Base-by-base conservation (phyloP, 1,139 yeast genomes). In the Kodamaea fungicola region DNA sequence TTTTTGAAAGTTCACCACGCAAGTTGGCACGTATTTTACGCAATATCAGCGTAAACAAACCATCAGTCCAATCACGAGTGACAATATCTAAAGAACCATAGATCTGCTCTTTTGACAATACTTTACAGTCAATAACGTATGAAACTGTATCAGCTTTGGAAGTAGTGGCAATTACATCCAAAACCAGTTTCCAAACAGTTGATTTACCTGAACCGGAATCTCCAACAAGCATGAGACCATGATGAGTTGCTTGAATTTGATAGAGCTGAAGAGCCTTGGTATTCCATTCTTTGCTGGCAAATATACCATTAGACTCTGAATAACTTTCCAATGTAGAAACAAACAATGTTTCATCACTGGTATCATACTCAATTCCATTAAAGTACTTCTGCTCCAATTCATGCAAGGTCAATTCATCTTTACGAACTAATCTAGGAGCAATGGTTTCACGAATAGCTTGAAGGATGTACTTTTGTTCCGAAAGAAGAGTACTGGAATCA, bases 41-140 rank as follows among this genome's bases (percentile, higher is more conserved):
- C 32, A 92, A 54, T 5, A 84, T 71, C 9, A 76, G 59, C 0
- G 96, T 86, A 37, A 92, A 74, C 8, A 90, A 55, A 8, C 98
- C 98, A 62, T 92, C 98, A 1, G 75, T 76, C 97, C 97, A 92
- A 42, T 90, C 97, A 25, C 95, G 67, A 0, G 97, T 90, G 0
- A 87, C 72, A 1, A 74, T 56, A 50, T 90, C 95, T 26, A 89
- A 59, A 2, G 59, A 51, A 1, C 98, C 98, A 55, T 76, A 88
- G 1, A 92, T 61, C 1, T 72, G 67, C 7, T 73, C 78, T 51
- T 90, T 92, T 0, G 76, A 57, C 45, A 86, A 50, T 1, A 84
- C 85, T 51, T 88, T 89, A 3, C 96, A 82, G 53, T 89, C 95
- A 32, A 92, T 74, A 2, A 67, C 61, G 45, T 72, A 73, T 2